Evolutionary conservation across 163 green algal genomes (phyloP).

Genomic region (Trebouxiophyceae sp.): DNA sequence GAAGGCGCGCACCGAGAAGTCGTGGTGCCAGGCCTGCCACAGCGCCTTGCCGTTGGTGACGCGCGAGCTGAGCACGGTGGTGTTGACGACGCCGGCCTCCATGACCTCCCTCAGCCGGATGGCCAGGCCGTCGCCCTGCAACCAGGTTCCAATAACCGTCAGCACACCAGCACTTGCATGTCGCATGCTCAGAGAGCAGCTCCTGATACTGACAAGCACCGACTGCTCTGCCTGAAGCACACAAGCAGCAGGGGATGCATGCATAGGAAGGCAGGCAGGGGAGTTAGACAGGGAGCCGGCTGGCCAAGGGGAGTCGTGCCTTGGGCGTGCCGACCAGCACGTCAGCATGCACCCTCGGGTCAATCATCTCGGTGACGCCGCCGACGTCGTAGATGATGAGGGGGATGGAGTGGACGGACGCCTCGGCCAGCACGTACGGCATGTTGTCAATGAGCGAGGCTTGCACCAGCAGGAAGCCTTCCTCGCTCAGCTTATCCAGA

Average conservation of each 20-base stretch:
- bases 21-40: conserved; percentile 3
- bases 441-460: conserved; percentile 15
- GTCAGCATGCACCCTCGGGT: background rate
- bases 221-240: background rate
- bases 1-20: too few relatives aligned
- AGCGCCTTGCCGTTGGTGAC: background rate
- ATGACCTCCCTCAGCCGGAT: background rate
- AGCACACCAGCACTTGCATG: conserved; percentile 1
- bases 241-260: background rate
- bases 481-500: background rate
- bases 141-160: too few relatives aligned
- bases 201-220: too few relatives aligned
- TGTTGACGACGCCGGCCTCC: background rate
- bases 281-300: too few relatives aligned
- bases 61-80: background rate
- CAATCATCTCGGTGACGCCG: conserved; percentile 11
- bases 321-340: background rate
- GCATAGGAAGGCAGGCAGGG: too few relatives aligned
- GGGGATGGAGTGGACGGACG: conserved; percentile 6
- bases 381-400: conserved; percentile 15
- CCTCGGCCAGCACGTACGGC: conserved; percentile 20
- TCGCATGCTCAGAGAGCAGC: background rate
- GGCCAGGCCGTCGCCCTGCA: background rate
- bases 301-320: too few relatives aligned
- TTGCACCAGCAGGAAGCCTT: conserved; percentile 10